Evolutionary conservation across 2,329 filamentous ascomycete species (phyloP), one percentile per base, ranked within the genome.

Genomic region (Ilyonectria destructans): DNA sequence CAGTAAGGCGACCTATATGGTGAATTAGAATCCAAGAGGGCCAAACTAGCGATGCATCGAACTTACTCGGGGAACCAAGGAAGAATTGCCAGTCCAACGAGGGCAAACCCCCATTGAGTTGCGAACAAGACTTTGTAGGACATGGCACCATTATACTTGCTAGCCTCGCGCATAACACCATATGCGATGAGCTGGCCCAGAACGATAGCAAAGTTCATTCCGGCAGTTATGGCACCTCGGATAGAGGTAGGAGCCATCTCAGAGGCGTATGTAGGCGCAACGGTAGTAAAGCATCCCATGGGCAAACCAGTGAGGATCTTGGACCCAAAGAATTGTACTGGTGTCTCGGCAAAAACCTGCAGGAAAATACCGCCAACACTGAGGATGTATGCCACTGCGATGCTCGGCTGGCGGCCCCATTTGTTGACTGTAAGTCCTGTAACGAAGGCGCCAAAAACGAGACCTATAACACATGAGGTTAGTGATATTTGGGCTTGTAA

Each of bases 11-110:
- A 26, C 26, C 26, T 26, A 26, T 26, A 26, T 26, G 26, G 26
- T 26, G 26, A 26, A 26, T 26, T 26, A 26, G 26, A 26, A 26
- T 26, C 26, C 26, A 26, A 6, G 26, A 6, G 26, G 1, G 5
- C 6, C 26, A 6, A 26, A 6, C 4, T 26, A 26, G 26, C 26
- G 26, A 26, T 26, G 26, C 26, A 26, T 26, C 26, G 5, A 26
- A 26, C 26, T 26, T 26, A 78, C 74, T 81, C 79, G 8, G 77
- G 79, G 10, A 80, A 73, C 58, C 76, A 79, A 10, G 79, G 79
- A 4, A 80, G 62, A 15, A 79, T 70, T 6, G 61, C 23, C 2
- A 79, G 69, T 4, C 73, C 77, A 6, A 77, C 59, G 19, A 61
- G 74, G 4, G 74, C 74, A 49, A 77, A 80, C 1, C 73, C 78